Evolutionary conservation across 129 eudicot genomes (phyloP).

Genomic region (Flaveria bidentis): DNA sequence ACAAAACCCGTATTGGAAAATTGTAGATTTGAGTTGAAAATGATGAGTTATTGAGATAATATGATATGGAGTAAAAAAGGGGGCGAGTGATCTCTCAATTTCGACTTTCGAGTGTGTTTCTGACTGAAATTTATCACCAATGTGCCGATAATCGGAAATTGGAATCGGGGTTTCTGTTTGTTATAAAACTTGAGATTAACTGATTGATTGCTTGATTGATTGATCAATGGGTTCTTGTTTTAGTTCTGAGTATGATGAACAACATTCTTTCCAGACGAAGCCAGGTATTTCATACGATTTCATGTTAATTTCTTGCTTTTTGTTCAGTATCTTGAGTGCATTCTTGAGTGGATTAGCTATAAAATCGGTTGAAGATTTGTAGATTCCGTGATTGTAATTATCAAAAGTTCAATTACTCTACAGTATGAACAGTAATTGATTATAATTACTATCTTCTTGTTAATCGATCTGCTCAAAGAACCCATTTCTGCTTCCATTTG

Average conservation of each 20-base stretch:
- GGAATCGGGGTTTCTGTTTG: slow-evolving; percentile 42
- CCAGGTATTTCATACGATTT: slow-evolving; percentile 40
- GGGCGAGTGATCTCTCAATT: not conserved
- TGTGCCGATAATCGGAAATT: slow-evolving; percentile 32
- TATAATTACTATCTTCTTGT: not conserved
- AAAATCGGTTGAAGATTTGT: slow-evolving; percentile 19
- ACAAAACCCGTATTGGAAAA: slow-evolving; percentile 24
- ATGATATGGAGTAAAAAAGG: not conserved
- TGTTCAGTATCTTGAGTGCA: not conserved
- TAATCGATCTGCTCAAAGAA: not conserved
- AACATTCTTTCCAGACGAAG: slow-evolving; percentile 35
- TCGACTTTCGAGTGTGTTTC: slow-evolving; percentile 9
- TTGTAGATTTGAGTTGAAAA: too few species aligned
- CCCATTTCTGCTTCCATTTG: not conserved
- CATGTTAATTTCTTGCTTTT: not conserved
- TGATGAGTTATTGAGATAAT: too few species aligned
- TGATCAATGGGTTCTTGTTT: slow-evolving; percentile 66
- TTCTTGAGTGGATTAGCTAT: slow-evolving; percentile 27
- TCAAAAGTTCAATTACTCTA: too few species aligned
- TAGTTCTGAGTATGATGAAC: slow-evolving; percentile 55
- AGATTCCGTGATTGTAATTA: slow-evolving; percentile 11
- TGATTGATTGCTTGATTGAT: slow-evolving; percentile 21
- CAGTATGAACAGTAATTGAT: not conserved
- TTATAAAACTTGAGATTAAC: slow-evolving; percentile 9
- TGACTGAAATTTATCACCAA: slow-evolving; percentile 14